These are phyloP conservation scores for Globisporangium irregulare DNA, from an alignment of 352 stramenopile genomes.

Conservation along the genomic window DNA sequence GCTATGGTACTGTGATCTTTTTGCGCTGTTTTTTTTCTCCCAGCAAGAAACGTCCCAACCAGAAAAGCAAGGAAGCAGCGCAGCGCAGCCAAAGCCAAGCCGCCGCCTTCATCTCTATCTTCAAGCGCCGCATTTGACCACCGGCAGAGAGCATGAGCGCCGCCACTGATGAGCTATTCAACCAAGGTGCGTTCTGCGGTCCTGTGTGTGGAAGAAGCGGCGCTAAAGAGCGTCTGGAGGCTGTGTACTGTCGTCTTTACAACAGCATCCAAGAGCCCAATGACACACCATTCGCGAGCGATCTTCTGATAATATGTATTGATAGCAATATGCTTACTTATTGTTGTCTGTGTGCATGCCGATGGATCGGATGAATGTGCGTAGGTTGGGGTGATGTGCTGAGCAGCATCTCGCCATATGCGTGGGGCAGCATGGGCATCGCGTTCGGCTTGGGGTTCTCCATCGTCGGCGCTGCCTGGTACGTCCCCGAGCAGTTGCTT, in stretches of 20 bases:
- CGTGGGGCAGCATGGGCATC: conserved; percentile 97
- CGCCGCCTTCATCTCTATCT: conserved; percentile 1
- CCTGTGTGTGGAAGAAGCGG: neutral
- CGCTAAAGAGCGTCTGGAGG: neutral
- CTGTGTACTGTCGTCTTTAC: neutral
- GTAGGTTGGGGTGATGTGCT: conserved; percentile 93
- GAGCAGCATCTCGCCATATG: conserved; percentile 98
- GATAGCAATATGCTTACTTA: neutral
- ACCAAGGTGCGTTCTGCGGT: conserved; percentile 52
- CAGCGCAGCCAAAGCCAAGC: neutral
- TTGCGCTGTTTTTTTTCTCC: conserved; percentile 13
- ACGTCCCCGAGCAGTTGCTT: conserved; percentile 14
- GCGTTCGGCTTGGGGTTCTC: conserved; percentile 96
- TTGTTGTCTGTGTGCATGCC: neutral
- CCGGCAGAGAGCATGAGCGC: conserved; percentile 52
- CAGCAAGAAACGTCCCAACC: conserved; percentile 10
- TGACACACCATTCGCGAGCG: neutral
- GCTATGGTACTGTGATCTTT: conserved; percentile 17
- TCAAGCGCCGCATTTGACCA: neutral
- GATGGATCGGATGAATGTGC: neutral
- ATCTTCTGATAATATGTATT: conserved; percentile 1
- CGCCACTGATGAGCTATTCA: conserved; percentile 82
- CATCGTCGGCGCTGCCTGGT: conserved; percentile 96
- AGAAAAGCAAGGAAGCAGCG: conserved; percentile 8
- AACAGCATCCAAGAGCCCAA: neutral